Evolutionary conservation across 208 protist species (phyloP), one percentile per base, ranked within the genome.

Genomic region (Trypanosoma mega): DNA sequence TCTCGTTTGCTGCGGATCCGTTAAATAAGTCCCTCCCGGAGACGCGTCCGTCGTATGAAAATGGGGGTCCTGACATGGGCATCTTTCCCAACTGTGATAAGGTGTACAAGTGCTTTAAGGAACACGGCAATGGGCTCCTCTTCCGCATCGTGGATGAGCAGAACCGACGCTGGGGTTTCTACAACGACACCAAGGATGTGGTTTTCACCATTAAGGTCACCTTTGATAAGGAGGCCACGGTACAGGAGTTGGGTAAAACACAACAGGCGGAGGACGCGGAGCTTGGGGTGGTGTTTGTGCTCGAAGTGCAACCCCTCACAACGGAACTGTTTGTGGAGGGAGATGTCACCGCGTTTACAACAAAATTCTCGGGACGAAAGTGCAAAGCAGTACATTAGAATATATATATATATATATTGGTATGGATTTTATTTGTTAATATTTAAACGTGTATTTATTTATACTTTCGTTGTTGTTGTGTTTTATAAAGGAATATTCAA

Each of bases 131-230:
- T 21, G 85, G 72, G 9, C 64, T 82, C 16, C 80, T 92, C 27
- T 92, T 80, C 63, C 85, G 85, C 43, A 67, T 92, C 37, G 72
- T 86, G 7, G 72, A 88, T 67, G 76, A 71, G 9, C 51, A 59
- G 39, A 37, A 45, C 21, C 20, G 47, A 9, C 41, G 52, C 18
- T 90, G 83, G 83, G 78, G 56, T 41, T 90, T 90, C 58, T 90
- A 86, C 74, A 90, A 90, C 49, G 83, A 90, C 47, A 74, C 74
- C 56, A 90, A 88, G 68, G 66, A 87, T 48, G 36, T 65, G 0
- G 59, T 44, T 20, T 69, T 81, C 53, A 76, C 41, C 24, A 69
- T 69, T 4, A 80, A 74, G 60, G 81, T 91, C 48, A 63, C 49
- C 33, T 82, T 84, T 52, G 53, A 65, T 1, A 23, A 76, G 2